Evolutionary conservation across 83 land plant species (phyloP).

Genomic region (Picea abies): DNA sequence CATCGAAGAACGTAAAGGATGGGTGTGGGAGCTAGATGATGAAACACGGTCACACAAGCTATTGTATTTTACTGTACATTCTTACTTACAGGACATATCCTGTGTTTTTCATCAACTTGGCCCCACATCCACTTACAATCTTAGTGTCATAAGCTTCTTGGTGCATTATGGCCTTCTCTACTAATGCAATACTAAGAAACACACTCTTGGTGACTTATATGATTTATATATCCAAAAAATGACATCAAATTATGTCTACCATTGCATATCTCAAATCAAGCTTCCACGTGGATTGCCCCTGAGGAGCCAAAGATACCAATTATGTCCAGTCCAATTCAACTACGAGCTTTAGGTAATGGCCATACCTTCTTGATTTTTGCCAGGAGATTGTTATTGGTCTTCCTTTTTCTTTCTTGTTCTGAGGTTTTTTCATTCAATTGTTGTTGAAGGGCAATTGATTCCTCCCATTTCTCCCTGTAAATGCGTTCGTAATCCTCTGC

Average conservation of each 20-base stretch:
- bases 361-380: constrained; percentile 44
- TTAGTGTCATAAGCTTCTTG: too few relatives aligned
- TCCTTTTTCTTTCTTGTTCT: constrained; percentile 32
- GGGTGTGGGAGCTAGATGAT: too few relatives aligned
- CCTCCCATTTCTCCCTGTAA: constrained; percentile 44
- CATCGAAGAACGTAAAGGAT: too few relatives aligned
- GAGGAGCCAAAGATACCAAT: neutral
- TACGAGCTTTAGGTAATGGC: neutral
- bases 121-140: too few relatives aligned
- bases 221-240: too few relatives aligned
- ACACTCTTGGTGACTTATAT: too few relatives aligned
- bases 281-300: neutral
- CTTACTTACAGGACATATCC: too few relatives aligned
- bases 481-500: constrained; percentile 32
- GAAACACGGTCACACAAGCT: too few relatives aligned
- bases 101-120: too few relatives aligned
- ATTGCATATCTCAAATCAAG: neutral
- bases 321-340: neutral
- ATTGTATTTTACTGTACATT: too few relatives aligned
- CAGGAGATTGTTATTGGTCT: constrained; percentile 23
- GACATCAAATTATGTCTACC: neutral
- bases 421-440: constrained; percentile 31
- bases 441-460: constrained; percentile 39
- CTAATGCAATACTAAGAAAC: too few relatives aligned
- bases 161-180: too few relatives aligned